These are phyloP conservation scores for Malassezia arunalokei DNA, from an alignment of 1,284 basidiomycete genomes.

Conservation along the genomic window DNA sequence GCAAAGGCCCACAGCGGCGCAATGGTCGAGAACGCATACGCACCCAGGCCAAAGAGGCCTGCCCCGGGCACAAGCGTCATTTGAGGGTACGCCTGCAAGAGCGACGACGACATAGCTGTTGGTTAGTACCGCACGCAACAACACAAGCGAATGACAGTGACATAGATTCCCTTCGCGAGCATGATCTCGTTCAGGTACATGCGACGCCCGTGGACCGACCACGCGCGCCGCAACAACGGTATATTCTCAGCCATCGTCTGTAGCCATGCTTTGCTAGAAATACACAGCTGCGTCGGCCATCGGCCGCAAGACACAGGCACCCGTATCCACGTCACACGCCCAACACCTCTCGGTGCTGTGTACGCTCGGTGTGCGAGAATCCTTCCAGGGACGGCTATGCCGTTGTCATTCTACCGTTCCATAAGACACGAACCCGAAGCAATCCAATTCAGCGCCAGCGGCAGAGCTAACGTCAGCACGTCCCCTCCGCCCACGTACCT, in stretches of 20 bases:
- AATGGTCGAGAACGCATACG: slow-evolving; percentile 41
- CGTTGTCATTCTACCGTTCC: no score
- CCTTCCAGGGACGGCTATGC: no score
- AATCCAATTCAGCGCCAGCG: slow-evolving; percentile 44
- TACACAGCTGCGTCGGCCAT: not conserved
- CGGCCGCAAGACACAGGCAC: slow-evolving; percentile 5
- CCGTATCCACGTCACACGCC: slow-evolving; percentile 12
- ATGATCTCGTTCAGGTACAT: slow-evolving; percentile 46
- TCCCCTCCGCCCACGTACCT: slow-evolving; percentile 19
- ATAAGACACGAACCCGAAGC: slow-evolving; percentile 41
- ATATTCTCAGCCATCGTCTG: slow-evolving; percentile 20
- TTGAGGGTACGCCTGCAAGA: slow-evolving; percentile 44
- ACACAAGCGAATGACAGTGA: slow-evolving; percentile 4
- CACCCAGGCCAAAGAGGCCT: slow-evolving; percentile 37
- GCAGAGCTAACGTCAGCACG: slow-evolving; percentile 24
- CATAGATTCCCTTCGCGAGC: slow-evolving; percentile 47
- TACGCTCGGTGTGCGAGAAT: no score
- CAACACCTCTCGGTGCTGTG: not conserved
- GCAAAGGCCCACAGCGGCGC: slow-evolving; percentile 43
- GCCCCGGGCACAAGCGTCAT: slow-evolving; percentile 42
- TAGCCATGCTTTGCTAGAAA: not conserved
- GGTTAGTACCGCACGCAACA: slow-evolving; percentile 10
- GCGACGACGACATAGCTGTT: slow-evolving; percentile 44
- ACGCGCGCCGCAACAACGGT: slow-evolving; percentile 12
- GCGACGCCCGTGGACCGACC: slow-evolving; percentile 1